Evolutionary conservation across 2,329 filamentous ascomycete genomes (phyloP).

Genomic region (Stagonosporopsis vannaccii): DNA sequence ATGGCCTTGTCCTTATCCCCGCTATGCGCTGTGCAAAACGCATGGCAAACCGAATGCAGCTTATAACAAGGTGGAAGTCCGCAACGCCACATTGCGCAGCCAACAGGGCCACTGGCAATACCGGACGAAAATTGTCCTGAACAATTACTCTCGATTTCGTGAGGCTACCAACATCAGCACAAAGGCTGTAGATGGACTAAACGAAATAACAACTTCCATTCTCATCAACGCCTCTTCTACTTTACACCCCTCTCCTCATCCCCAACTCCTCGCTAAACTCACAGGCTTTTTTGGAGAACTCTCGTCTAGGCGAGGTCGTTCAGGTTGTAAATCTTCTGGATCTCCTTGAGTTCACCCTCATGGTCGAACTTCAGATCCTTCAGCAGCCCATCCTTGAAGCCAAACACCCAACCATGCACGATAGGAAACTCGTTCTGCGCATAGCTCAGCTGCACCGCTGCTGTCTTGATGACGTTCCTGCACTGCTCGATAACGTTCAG

Average conservation of each 20-base stretch:
- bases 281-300: background rate
- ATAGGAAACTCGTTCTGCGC: conserved; percentile 69
- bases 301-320: conserved; percentile 25
- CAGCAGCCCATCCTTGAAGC: conserved; percentile 70
- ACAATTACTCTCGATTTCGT: background rate
- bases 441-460: conserved; percentile 66
- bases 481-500: conserved; percentile 50
- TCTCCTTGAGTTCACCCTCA: conserved; percentile 61
- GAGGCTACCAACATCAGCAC: conserved; percentile 1
- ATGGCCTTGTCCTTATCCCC: no score
- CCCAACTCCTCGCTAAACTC: conserved; percentile 14
- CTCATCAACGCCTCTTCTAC: background rate
- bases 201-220: background rate
- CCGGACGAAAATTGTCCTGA: background rate
- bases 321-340: conserved; percentile 71
- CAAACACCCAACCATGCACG: conserved; percentile 78
- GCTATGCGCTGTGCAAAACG: background rate
- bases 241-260: conserved; percentile 4
- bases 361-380: conserved; percentile 71
- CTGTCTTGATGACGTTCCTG: conserved; percentile 53
- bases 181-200: background rate
- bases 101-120: background rate
- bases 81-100: background rate
- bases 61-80: background rate
- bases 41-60: background rate